These are phyloP conservation scores for Candida sp. DNA, from an alignment of 1,139 yeast species.

Conservation along the genomic window DNA sequence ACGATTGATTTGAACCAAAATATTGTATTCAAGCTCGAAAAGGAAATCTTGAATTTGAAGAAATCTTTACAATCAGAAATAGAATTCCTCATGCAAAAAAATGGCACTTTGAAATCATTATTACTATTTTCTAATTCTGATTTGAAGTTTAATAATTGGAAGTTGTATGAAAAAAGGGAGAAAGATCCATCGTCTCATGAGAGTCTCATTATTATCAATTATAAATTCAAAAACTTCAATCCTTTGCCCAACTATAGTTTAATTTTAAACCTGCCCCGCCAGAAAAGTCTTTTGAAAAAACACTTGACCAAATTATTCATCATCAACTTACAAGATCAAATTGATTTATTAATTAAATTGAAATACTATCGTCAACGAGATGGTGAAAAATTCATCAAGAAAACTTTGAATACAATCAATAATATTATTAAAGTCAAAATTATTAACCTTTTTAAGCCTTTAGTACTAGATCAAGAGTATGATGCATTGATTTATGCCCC, in stretches of 20 bases:
- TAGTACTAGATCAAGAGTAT: conserved; percentile 8
- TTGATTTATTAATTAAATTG: conserved; percentile 34
- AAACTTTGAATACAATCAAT: conserved; percentile 21
- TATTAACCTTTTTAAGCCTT: conserved; percentile 18
- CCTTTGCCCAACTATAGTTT: conserved; percentile 34
- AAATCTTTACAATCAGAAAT: conserved; percentile 30
- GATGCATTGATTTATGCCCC: conserved; percentile 31
- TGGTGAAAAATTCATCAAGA: conserved; percentile 22
- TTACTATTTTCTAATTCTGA: conserved; percentile 22
- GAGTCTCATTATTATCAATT: conserved; percentile 20
- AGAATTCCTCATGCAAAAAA: conserved; percentile 19
- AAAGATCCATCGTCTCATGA: conserved; percentile 8
- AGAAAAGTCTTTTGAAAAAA: conserved; percentile 21
- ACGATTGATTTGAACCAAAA: conserved; percentile 23
- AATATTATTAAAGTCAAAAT: conserved; percentile 25
- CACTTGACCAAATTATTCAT: conserved; percentile 38
- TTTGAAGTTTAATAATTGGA: conserved; percentile 25
- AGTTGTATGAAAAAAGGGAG: conserved; percentile 21
- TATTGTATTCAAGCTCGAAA: conserved; percentile 21
- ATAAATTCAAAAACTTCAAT: conserved; percentile 30
- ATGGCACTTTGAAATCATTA: conserved; percentile 10
- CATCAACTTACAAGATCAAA: conserved; percentile 37
- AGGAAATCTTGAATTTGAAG: conserved; percentile 29
- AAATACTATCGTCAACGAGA: conserved; percentile 29
- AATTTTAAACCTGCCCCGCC: conserved; percentile 21